Evolutionary conservation across 257 asterid genomes (phyloP).

Genomic region (Nemophila menziesii): DNA sequence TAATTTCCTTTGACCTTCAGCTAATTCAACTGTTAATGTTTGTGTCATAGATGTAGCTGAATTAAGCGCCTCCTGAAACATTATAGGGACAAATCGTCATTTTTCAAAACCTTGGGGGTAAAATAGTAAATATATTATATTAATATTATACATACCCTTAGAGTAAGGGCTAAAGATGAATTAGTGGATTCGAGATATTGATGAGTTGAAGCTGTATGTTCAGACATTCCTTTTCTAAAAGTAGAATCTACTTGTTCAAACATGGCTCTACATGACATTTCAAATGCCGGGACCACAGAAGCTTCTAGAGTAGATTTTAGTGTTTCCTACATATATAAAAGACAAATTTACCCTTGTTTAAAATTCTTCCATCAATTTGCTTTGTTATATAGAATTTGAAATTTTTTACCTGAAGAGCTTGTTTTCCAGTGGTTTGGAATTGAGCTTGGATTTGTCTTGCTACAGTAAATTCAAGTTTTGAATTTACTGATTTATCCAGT

Average conservation of each 20-base stretch:
- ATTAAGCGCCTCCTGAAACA: conserved; percentile 68
- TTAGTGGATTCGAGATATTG: conserved; percentile 79
- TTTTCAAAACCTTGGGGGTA: neutral
- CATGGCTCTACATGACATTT: conserved; percentile 87
- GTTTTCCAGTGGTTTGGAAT: conserved; percentile 93
- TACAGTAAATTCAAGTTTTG: conserved; percentile 81
- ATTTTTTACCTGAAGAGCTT: conserved; percentile 72
- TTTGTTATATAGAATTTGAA: no score
- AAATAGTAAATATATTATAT: no score
- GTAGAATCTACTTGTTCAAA: conserved; percentile 90
- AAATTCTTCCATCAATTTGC: neutral
- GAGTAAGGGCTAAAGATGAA: conserved; percentile 63
- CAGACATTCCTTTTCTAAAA: conserved; percentile 80
- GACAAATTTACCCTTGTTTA: neutral
- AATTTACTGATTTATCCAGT: conserved; percentile 75
- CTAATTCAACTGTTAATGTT: conserved; percentile 67
- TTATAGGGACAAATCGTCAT: neutral
- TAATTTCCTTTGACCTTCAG: conserved; percentile 80
- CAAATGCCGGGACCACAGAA: conserved; percentile 81
- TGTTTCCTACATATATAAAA: conserved; percentile 53
- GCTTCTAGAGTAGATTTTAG: conserved; percentile 72
- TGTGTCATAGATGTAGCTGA: conserved; percentile 81
- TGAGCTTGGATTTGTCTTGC: conserved; percentile 81
- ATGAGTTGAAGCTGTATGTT: conserved; percentile 60
- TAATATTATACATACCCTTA: conserved; percentile 40